Evolutionary conservation across 1,139 yeast genomes (phyloP).

Genomic region (Magnusiomyces starmeri): DNA sequence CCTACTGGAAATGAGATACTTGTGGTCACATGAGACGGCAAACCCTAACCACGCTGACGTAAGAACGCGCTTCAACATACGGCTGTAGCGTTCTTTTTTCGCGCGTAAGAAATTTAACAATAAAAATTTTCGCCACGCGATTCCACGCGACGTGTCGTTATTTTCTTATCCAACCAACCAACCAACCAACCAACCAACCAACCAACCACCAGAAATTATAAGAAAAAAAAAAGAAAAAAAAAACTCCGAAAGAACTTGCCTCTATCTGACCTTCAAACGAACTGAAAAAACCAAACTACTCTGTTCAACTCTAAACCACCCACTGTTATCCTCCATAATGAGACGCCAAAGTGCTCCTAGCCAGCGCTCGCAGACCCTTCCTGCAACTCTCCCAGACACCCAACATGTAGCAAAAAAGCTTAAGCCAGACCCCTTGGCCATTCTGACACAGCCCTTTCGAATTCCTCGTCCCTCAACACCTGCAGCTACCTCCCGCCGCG

Average conservation of each 20-base stretch:
- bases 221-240: not conserved
- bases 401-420: not conserved
- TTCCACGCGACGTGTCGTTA: too few relatives aligned
- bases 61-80: too few relatives aligned
- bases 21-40: too few relatives aligned
- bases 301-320: too few relatives aligned
- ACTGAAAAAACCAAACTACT: too few relatives aligned
- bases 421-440: not conserved
- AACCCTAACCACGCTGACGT: too few relatives aligned
- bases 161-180: too few relatives aligned
- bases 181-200: not conserved
- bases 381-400: not conserved
- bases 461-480: conserved; percentile 1
- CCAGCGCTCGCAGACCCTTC: conserved; percentile 1
- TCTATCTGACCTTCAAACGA: not conserved
- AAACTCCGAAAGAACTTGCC: not conserved
- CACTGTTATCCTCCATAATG: not conserved
- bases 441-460: conserved; percentile 4
- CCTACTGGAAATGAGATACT: too few relatives aligned
- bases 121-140: too few relatives aligned
- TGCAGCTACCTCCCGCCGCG: not conserved
- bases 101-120: too few relatives aligned
- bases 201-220: not conserved
- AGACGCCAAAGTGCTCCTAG: conserved; percentile 1
- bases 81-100: too few relatives aligned